Evolutionary conservation across 2,329 filamentous ascomycete genomes (phyloP).

Genomic region (Zarea fungicola): DNA sequence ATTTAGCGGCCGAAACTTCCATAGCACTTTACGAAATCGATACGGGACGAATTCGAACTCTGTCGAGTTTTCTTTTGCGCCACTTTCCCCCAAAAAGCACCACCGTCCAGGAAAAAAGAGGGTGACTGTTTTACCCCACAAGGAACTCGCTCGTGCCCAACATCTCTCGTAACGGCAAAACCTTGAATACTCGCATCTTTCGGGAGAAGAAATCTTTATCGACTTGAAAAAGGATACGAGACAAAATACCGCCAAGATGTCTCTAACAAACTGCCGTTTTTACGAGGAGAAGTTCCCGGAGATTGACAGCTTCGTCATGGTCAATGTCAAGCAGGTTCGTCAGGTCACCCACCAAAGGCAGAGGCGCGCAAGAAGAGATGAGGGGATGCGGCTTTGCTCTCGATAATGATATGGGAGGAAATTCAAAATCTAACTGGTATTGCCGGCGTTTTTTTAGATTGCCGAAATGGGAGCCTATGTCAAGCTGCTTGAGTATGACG

Average conservation of each 20-base stretch:
- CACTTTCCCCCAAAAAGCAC: constrained; percentile 3
- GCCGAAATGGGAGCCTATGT: constrained; percentile 99
- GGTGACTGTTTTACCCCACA: constrained; percentile 13
- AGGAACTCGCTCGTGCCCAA: constrained; percentile 10
- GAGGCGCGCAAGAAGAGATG: not conserved
- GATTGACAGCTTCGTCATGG: constrained; percentile 99
- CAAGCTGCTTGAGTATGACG: constrained; percentile 98
- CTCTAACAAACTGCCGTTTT: constrained; percentile 93
- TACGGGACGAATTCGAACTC: not conserved
- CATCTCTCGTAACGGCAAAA: constrained; percentile 14
- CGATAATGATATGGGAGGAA: not conserved
- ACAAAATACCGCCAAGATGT: constrained; percentile 67
- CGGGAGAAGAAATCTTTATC: constrained; percentile 15
- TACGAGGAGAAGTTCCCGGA: constrained; percentile 94
- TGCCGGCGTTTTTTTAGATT: constrained; percentile 61
- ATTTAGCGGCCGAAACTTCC: not conserved
- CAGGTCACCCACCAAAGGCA: constrained; percentile 7
- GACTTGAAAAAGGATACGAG: constrained; percentile 14
- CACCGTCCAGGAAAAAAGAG: constrained; percentile 6
- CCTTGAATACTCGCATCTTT: not conserved
- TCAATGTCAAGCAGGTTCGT: constrained; percentile 94
- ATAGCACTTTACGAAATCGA: constrained; percentile 13
- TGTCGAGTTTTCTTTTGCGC: not conserved
- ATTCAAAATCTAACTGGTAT: not conserved
- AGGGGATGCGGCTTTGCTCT: not conserved